Base-by-base conservation (phyloP, 2,329 filamentous ascomycete species). In the Calonectria crousiana region DNA sequence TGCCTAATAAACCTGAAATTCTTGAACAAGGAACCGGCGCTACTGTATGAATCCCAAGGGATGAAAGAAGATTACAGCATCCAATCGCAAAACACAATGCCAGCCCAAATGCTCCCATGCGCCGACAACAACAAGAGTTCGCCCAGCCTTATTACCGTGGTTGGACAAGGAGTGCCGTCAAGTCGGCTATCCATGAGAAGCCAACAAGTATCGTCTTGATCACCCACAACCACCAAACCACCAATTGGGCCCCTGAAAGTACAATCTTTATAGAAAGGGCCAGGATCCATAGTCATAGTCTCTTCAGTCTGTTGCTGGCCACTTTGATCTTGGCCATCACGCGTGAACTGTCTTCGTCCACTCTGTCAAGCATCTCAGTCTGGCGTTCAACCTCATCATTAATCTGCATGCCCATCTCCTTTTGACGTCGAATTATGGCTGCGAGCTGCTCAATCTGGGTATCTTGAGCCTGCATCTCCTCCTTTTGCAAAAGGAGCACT, bases 391-490 rank as follows among this genome's bases (percentile, higher is more conserved):
- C 88, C 86, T 96, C 95, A 65, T 92, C 90, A 76, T 94, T 90
- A 80, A 97, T 96, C 71, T 92, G 89, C 60, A 95, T 86, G 0
- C 94, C 94, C 90, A 96, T 94, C 84, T 95, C 93, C 81, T 91
- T 93, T 86, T 96, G 93, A 73, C 93, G 87, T 62, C 92, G 87
- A 60, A 96, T 92, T 62, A 95, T 92, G 76, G 91, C 91, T 2
- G 90, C 89, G 70, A 97, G 85, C 78, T 91, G 88, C 23, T 93
- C 89, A 3, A 97, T 90, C 78, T 94, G 93, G 78, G 92, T 83
- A 77, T 97, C 95, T 81, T 97, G 95, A 77, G 94, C 92, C 68
- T 88, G 82, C 88, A 96, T 95, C 83, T 95, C 91, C 80, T 94
- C 89, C 78, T 91, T 88, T 84, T 97, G 95, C 74, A 97, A 84